Conservation (phyloP, 2,329 filamentous ascomycete species). For the Ophiognomonia clavigignenti-juglandacearum region DNA sequence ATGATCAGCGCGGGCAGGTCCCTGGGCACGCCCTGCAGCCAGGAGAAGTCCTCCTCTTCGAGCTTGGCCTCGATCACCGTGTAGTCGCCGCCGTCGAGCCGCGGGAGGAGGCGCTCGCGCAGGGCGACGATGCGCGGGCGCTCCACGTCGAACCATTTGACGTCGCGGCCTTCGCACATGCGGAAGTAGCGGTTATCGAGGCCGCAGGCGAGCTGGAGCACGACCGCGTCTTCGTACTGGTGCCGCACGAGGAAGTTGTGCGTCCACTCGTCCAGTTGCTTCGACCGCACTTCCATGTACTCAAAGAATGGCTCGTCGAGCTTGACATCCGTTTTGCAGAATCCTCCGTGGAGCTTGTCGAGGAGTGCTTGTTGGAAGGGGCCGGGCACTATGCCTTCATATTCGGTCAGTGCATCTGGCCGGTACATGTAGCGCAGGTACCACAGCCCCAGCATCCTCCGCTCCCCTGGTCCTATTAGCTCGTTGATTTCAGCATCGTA, state of each 20-base stretch:
- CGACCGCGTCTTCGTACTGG: slow-evolving; percentile 17
- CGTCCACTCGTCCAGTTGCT: slow-evolving; percentile 20
- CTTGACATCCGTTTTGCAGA: slow-evolving; percentile 16
- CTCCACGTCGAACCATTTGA: slow-evolving; percentile 23
- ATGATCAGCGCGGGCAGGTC: slow-evolving; percentile 19
- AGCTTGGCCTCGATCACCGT: slow-evolving; percentile 10
- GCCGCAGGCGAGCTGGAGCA: slow-evolving; percentile 22
- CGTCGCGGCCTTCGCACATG: slow-evolving; percentile 10
- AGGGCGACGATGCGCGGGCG: slow-evolving; percentile 19
- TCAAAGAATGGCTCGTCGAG: slow-evolving; percentile 17
- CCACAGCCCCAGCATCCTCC: slow-evolving; percentile 2
- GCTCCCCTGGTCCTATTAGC: slow-evolving; percentile 3
- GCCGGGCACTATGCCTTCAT: slow-evolving; percentile 19
- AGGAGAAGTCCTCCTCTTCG: slow-evolving; percentile 17
- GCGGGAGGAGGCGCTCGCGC: slow-evolving; percentile 17
- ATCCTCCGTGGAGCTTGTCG: slow-evolving; percentile 18
- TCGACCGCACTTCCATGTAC: slow-evolving; percentile 17
- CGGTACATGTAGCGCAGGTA: slow-evolving; percentile 8
- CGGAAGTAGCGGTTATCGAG: slow-evolving; percentile 20
- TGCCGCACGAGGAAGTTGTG: slow-evolving; percentile 18
- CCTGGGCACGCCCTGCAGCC: slow-evolving; percentile 18
- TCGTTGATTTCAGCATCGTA: neutral
- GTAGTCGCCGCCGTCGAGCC: slow-evolving; percentile 13
- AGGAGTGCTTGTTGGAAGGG: slow-evolving; percentile 16
- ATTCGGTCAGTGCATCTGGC: slow-evolving; percentile 1